Base-by-base conservation (phyloP, 495 filamentous ascomycete species). In the Aspergillus incahuasiensis region DNA sequence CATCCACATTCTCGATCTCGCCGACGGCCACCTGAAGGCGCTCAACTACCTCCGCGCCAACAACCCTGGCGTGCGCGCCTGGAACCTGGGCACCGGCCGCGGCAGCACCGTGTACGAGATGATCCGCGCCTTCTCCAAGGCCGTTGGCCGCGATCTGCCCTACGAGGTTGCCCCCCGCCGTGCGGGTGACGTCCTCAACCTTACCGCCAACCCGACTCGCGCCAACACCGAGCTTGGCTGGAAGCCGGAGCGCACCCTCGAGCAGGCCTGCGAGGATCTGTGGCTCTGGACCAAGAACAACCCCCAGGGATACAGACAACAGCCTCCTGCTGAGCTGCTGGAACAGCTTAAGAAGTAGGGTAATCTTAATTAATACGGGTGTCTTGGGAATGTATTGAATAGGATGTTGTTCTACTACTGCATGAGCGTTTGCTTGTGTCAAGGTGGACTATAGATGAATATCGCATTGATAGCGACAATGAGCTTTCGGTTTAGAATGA, bases 261-360 rank as follows among this genome's bases (percentile, higher is more conserved):
- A 98, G 75, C 81, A 96, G 67, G 90, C 91, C 11, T 98, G 94
- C 70, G 85, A 85, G 67, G 91, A 97, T 68, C 79, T 98, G 54
- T 98, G 94, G 94, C 86, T 83, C 65, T 98, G 94, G 94, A 86
- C 83, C 2, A 82, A 88, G 71, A 97, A 97, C 74, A 97, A 98
- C 74, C 94, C 94, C 40, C 82, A 90, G 75, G 94, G 94, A 16
- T 97, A 97, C 75, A 79, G 90, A 49, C 92, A 97, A 74, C 74
- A 89, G 59, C 91, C 94, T 19, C 94, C 94, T 28, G 82, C 90
- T 55, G 86, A 88, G 70, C 79, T 98, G 62, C 65, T 97, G 24
- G 86, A 88, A 53, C 77, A 79, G 63, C 67, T 94, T 62, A 85
- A 90, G 76, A 79, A 82, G 59, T 74, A 80, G 63, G n/a, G 3